Evolutionary conservation across 768 basidiomycete genomes (phyloP).

Genomic region (Rhizopogon vesiculosus): DNA sequence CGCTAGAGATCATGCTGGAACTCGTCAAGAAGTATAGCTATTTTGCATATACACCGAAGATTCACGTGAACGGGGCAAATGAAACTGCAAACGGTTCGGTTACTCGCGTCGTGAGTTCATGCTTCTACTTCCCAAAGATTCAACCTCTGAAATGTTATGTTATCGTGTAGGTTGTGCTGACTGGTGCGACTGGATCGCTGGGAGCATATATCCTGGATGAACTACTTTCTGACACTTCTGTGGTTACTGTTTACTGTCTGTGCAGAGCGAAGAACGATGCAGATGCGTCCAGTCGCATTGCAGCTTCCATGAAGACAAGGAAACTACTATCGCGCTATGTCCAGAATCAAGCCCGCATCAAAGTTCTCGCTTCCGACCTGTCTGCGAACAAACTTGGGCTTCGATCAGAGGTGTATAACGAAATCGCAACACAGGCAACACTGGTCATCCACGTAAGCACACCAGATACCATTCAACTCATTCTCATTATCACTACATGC

Average conservation of each 20-base stretch:
- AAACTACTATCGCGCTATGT: conserved; percentile 19
- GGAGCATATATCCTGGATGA: conserved; percentile 50
- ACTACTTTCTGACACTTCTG: conserved; percentile 30
- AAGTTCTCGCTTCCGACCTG: conserved; percentile 39
- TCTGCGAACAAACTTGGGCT: conserved; percentile 39
- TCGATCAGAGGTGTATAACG: conserved; percentile 27
- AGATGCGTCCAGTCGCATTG: conserved; percentile 37
- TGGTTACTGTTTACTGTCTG: conserved; percentile 43
- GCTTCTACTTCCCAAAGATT: conserved; percentile 2
- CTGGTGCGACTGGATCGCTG: conserved; percentile 50
- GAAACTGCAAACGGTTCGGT: conserved; percentile 7
- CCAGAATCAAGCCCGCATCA: conserved; percentile 22
- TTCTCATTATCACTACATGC: not conserved
- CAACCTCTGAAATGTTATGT: not conserved
- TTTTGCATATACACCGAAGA: conserved; percentile 3
- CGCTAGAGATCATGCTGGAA: conserved; percentile 37
- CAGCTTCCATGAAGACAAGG: conserved; percentile 36
- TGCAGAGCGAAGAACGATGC: conserved; percentile 43
- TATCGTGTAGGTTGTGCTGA: conserved; percentile 31
- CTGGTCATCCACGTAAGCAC: conserved; percentile 40
- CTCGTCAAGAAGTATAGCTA: conserved; percentile 40
- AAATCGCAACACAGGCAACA: conserved; percentile 32
- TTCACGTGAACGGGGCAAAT: conserved; percentile 4
- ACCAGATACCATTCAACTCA: not conserved
- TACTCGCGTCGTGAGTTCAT: not conserved